Evolutionary conservation across 805 yeast species (phyloP).

Genomic region (Tetrapisispora iriomotensis): DNA sequence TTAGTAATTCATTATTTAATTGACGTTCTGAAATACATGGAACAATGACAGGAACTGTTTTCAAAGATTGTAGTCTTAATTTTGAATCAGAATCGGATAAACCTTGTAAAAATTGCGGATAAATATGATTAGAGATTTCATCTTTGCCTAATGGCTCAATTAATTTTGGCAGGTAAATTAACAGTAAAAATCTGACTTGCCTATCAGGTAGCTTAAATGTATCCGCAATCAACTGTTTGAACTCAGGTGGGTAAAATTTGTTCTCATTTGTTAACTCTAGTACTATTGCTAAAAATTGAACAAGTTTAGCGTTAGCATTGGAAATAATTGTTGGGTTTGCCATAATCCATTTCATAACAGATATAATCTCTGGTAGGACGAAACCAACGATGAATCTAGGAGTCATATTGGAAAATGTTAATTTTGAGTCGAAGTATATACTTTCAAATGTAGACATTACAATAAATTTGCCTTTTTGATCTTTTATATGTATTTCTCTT

Average conservation of each 20-base stretch:
- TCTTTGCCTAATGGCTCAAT: conserved; percentile 41
- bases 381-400: conserved; percentile 51
- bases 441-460: conserved; percentile 19
- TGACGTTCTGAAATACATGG: conserved; percentile 66
- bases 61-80: conserved; percentile 73
- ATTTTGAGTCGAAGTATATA: conserved; percentile 32
- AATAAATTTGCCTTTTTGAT: conserved; percentile 42
- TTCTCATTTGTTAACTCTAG: conserved; percentile 31
- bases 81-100: conserved; percentile 74
- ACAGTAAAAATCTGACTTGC: conserved; percentile 60
- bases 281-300: conserved; percentile 24
- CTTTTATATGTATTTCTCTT: conserved; percentile 45
- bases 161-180: conserved; percentile 51
- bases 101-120: conserved; percentile 64
- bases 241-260: conserved; percentile 25
- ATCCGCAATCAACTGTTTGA: conserved; percentile 52
- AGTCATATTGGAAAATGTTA: conserved; percentile 27
- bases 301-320: conserved; percentile 25
- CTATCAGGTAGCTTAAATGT: conserved; percentile 65
- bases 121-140: conserved; percentile 61
- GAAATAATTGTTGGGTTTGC: conserved; percentile 11
- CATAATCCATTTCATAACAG: conserved; percentile 11
- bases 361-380: conserved; percentile 57
- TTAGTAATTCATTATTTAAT: conserved; percentile 73
- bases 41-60: conserved; percentile 42